Evolutionary conservation across 2,329 filamentous ascomycete species (phyloP), one percentile per base, ranked within the genome.

Genomic region (Aspergillus transmontanensis): DNA sequence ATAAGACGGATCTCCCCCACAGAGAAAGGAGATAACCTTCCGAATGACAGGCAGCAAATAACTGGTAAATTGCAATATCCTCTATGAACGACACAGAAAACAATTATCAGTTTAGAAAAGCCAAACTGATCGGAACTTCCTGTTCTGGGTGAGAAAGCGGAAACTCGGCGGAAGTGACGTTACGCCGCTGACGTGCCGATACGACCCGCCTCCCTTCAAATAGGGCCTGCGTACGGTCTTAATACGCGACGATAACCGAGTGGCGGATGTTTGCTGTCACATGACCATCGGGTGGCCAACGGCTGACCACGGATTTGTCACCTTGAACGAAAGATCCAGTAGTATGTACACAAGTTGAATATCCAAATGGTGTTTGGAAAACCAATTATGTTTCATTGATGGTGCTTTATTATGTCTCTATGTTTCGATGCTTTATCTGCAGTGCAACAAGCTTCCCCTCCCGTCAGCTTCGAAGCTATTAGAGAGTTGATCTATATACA

Each of bases 101-200:
- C 32, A 65, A 60, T 43, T 54, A 54, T 54, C 51, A 36, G 32
- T 54, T 54, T 54, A 53, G 48, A 58, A 58, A 59, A 36, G 34
- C 57, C 45, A 45, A 65, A 58, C 39, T 41, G 61, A 64, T 65
- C 66, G 62, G 58, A 60, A 59, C 58, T 56, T 66, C 46, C 65
- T 11, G 16, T 7, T 23, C 70, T 62, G 56, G 66, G 57, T 66
- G 56, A 6, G 45, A 61, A 57, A 46, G 66, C 64, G 62, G 66
- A 60, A 64, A 59, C 34, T 56, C 57, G 54, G 53, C 60, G 63
- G 60, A 39, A 60, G 58, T 59, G 57, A 60, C 41, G 63, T 64
- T 71, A 72, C 67, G 57, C 58, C 60, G 41, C 64, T 73, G 69
- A 76, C 74, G 63, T 73, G 73, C 74, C 74, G 74, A 75, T 76